Conservation (phyloP, 2,329 filamentous ascomycete species). For the Gyromitra esculenta region DNA sequence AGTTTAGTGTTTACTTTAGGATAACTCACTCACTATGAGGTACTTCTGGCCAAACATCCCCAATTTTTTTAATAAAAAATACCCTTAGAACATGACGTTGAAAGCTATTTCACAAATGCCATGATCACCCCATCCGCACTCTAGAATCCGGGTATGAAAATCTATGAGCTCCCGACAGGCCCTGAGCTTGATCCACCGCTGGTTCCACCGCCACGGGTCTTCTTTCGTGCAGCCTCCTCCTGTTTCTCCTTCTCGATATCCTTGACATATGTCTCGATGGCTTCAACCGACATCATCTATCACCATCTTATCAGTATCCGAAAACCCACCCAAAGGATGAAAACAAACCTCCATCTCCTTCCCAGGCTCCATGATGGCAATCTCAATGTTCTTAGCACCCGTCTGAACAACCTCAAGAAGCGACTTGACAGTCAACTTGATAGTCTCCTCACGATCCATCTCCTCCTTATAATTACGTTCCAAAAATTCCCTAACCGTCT, state of each 20-base stretch:
- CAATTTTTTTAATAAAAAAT: constrained; percentile 4
- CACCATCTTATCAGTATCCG: neutral
- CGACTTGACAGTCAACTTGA: constrained; percentile 97
- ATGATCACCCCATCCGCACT: neutral
- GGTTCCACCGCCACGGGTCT: constrained; percentile 74
- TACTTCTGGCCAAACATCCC: neutral
- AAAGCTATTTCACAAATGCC: constrained; percentile 24
- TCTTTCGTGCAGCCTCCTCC: constrained; percentile 97
- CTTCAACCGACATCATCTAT: constrained; percentile 85
- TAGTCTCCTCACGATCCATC: constrained; percentile 95
- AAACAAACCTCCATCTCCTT: constrained; percentile 74
- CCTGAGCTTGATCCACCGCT: constrained; percentile 33
- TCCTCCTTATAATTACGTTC: constrained; percentile 99
- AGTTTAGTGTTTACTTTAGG: neutral
- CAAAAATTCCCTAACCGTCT: constrained; percentile 97
- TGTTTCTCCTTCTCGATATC: constrained; percentile 99
- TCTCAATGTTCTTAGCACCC: constrained; percentile 99
- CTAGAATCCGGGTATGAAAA: neutral
- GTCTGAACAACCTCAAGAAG: constrained; percentile 98
- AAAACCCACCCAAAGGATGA: neutral
- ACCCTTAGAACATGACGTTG: constrained; percentile 1
- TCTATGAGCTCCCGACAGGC: constrained; percentile 31
- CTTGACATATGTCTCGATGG: constrained; percentile 98
- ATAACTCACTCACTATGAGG: neutral
- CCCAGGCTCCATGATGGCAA: constrained; percentile 95